Base-by-base conservation (phyloP, 1,139 yeast species). In the Lodderomyces beijingensis region DNA sequence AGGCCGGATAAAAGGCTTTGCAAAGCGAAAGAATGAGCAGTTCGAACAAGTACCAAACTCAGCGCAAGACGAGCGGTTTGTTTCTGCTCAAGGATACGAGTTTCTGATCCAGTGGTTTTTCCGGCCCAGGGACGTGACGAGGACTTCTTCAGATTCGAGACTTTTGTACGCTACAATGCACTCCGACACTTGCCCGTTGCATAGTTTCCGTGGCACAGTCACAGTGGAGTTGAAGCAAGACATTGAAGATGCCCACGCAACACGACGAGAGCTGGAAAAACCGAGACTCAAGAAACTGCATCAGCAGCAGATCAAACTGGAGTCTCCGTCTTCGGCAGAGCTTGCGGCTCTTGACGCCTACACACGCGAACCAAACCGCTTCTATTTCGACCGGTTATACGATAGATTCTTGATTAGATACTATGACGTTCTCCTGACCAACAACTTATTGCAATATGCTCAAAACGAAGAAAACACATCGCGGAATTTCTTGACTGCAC, bases 61-160 rank as follows among this genome's bases (percentile, higher is more conserved):
- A n/a, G 20, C 19, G n/a, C 31, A 25, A 5, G 27, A 18, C 7
- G 36, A 41, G 2, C 37, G 39, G 7, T 42, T 53, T 4, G 62
- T 51, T 17, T 56, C 38, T 16, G 78, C 82, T 2, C 66, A 63
- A 23, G 67, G 71, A 33, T 81, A 65, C 50, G 56, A 62, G 41
- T 77, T 87, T 43, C 79, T 78, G 39, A 79, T 91, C 43, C 93
- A 89, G 59, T 89, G 97, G 97, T 82, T 82, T 52, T 87, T 88
- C 51, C 67, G 98, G 31, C 94, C 96, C 0, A 63, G 93, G 40
- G 97, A 88, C 52, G 81, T 89, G 28, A 78, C 82, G 34, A 74
- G 79, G 40, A 69, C 74, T 24, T 66, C 83, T 1, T 56, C 66
- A 4, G 95, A 88, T 53, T 73, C 96, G 3, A 66, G 98, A 37